Evolutionary conservation across 768 basidiomycete species (phyloP).

Genomic region (Xerocomellus amylosporus): DNA sequence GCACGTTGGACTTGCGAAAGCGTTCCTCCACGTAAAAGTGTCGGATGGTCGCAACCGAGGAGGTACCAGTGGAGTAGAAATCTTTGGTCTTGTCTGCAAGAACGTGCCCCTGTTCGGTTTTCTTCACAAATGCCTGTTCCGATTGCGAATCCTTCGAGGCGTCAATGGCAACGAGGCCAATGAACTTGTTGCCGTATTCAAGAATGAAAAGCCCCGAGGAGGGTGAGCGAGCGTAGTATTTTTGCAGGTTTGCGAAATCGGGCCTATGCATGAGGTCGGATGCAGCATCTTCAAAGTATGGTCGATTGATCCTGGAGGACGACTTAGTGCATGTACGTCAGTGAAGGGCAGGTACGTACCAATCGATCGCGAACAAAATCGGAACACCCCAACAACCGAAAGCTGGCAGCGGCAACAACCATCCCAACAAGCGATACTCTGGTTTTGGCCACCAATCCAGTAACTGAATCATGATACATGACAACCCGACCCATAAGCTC

Average conservation of each 20-base stretch:
- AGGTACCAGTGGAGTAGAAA: conserved; percentile 33
- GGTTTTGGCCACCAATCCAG: conserved; percentile 68
- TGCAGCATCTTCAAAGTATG: conserved; percentile 56
- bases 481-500: conserved; percentile 58
- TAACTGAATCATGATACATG: conserved; percentile 54
- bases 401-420: conserved; percentile 60
- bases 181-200: conserved; percentile 52
- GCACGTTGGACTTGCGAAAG: conserved; percentile 54
- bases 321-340: background rate
- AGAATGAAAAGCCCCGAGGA: conserved; percentile 72
- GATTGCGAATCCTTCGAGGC: conserved; percentile 45
- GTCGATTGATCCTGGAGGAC: conserved; percentile 61
- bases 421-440: conserved; percentile 44
- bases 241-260: conserved; percentile 52
- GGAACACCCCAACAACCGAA: conserved; percentile 64
- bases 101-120: conserved; percentile 17
- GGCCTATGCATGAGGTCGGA: conserved; percentile 49
- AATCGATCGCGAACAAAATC: conserved; percentile 65
- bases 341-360: conserved; percentile 40
- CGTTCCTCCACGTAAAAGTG: conserved; percentile 73
- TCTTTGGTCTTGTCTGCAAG: conserved; percentile 11
- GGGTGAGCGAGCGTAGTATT: conserved; percentile 58
- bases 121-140: conserved; percentile 27
- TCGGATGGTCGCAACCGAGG: conserved; percentile 61
- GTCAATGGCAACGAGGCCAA: conserved; percentile 72